Base-by-base conservation (phyloP, 23 red algal species). In the Gracilaria gracilis region DNA sequence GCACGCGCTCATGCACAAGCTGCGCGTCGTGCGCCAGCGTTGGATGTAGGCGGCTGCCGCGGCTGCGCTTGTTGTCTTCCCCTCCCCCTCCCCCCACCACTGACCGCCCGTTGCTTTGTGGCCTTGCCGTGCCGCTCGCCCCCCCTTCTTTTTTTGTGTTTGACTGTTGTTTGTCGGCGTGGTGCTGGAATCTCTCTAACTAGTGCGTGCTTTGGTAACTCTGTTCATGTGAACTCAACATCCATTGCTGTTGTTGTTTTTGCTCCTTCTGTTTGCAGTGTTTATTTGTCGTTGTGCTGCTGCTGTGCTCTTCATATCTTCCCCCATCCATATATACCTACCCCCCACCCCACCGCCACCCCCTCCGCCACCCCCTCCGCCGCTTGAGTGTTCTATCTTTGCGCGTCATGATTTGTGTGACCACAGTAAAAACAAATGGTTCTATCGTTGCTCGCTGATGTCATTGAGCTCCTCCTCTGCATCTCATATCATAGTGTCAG, bases 161-260 rank as follows among this genome's bases (percentile, higher is more conserved):
- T 34, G 6, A 39, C 31, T 71, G 31, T 36, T 40, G 0, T 44
- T 25, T 75, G 4, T 75, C 39, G 35, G 35, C 69, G 36, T 47
- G 69, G 14, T 46, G 35, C 42, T 46, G 42, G 42, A 46, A 46
- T 46, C 42, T 46, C 17, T 75, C 69, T 75, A 75, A 75, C 69
- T 75, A 75, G 36, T 75, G 69, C 69, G 69, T 47, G 69, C 69
- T 46, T 75, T 75, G 69, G 69, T 75, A 75, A 75, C 69, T 75
- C 69, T 46, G 5, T 46, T 46, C 69, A 46, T 75, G 23, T 75
- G 69, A 40, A 37, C 39, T 47, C 35, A 46, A 11, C 4, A 75
- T 25, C 37, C 35, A 75, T 9, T 46, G 42, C 7, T 65, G 9
- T 1, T 65, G 24, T 65, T 25, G 24, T 65, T 65, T 65, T 65